A percentile compares a stretch with the other conserved stretches of the same genome.
Evolutionary conservation across 2,329 filamentous ascomycete species (phyloP).

Genomic region (Ceratocystis destructans): DNA sequence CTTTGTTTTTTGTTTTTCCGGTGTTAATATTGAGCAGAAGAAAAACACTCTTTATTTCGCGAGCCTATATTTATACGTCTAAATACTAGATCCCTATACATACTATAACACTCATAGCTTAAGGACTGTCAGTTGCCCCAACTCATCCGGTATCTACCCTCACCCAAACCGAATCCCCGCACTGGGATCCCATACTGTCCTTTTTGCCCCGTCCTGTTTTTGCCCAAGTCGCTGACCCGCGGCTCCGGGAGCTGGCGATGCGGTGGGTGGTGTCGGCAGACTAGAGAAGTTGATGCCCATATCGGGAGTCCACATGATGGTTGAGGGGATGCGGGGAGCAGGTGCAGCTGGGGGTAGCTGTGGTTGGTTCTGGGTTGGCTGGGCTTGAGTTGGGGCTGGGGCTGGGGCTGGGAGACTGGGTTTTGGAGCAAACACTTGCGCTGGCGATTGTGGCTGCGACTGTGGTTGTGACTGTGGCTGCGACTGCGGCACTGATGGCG

Average conservation of each 20-base stretch:
- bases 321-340: neutral
- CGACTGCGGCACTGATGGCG: conserved; percentile 35
- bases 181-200: conserved; percentile 16
- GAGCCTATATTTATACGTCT: neutral
- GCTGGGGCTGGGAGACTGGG: neutral
- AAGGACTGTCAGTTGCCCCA: neutral
- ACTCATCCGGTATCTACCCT: neutral
- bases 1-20: neutral
- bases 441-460: conserved; percentile 13
- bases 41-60: neutral
- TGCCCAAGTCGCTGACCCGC: conserved; percentile 22
- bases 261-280: conserved; percentile 24
- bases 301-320: conserved; percentile 57
- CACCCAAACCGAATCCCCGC: conserved; percentile 22
- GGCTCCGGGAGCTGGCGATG: conserved; percentile 21
- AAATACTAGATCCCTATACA: neutral
- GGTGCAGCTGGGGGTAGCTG: conserved; percentile 23
- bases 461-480: too few species aligned
- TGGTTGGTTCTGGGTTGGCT: neutral
- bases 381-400: neutral
- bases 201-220: conserved; percentile 19
- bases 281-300: conserved; percentile 66
- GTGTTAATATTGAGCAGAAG: neutral
- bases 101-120: neutral
- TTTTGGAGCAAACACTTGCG: neutral